These are phyloP conservation scores for Arthrobotrys musiformis DNA, from an alignment of 2,329 filamentous ascomycete genomes.

Conservation along the genomic window DNA sequence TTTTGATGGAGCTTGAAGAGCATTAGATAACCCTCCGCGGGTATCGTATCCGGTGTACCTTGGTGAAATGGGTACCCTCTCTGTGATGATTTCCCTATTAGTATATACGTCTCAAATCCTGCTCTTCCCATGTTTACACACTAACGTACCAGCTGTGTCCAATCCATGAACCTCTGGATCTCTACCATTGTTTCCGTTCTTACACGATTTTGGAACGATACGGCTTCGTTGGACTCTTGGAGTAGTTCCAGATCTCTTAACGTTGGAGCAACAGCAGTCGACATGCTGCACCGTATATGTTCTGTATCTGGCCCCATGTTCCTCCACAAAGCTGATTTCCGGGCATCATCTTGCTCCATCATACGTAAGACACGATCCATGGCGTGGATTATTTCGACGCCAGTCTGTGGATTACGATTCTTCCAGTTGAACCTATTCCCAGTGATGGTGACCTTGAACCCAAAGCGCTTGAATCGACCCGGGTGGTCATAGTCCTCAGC, in stretches of 20 bases:
- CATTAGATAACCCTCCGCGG: constrained; percentile 21
- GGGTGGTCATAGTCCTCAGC: constrained; percentile 30
- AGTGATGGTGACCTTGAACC: background rate
- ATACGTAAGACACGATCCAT: constrained; percentile 18
- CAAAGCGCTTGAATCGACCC: constrained; percentile 22
- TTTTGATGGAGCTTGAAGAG: background rate
- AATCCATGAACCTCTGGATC: constrained; percentile 26
- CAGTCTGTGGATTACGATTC: constrained; percentile 38
- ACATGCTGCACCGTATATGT: background rate
- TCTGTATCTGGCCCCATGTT: background rate
- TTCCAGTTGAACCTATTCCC: constrained; percentile 26
- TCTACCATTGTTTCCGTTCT: constrained; percentile 39
- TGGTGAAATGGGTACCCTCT: constrained; percentile 29
- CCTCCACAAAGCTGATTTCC: background rate
- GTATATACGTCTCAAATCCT: background rate
- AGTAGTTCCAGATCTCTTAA: background rate
- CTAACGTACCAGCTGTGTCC: constrained; percentile 13
- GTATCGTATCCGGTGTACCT: background rate
- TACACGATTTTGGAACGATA: constrained; percentile 28
- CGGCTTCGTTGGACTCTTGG: background rate
- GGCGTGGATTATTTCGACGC: constrained; percentile 37
- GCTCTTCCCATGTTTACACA: background rate
- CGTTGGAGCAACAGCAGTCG: background rate
- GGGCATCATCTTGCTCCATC: constrained; percentile 38
- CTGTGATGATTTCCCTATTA: background rate